These are phyloP conservation scores for Penicillium paxilli DNA, from an alignment of 495 filamentous ascomycete genomes.

Conservation along the genomic window DNA sequence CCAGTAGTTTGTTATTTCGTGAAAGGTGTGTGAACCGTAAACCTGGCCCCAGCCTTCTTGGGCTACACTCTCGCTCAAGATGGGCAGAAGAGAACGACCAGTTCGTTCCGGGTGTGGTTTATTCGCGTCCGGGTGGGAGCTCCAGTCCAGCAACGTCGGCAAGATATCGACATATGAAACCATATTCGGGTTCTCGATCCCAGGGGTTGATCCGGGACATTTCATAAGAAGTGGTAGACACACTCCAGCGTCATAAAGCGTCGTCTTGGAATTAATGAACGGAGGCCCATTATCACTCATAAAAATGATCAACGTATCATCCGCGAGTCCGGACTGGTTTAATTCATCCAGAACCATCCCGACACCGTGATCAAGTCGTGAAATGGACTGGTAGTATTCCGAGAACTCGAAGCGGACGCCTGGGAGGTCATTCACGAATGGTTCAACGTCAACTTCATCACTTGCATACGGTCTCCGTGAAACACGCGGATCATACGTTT, in stretches of 20 bases:
- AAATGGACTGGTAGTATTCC: constrained; percentile 44
- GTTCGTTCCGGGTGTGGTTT: constrained; percentile 9
- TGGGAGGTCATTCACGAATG: constrained; percentile 36
- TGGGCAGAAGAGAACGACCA: constrained; percentile 40
- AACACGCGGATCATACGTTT: constrained; percentile 16
- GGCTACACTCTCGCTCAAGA: constrained; percentile 20
- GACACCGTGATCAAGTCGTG: constrained; percentile 40
- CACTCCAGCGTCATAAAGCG: constrained; percentile 46
- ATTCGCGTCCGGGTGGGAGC: constrained; percentile 13
- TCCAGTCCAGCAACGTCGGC: constrained; percentile 43
- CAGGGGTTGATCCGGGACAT: constrained; percentile 21
- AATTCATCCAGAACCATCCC: constrained; percentile 39
- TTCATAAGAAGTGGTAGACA: constrained; percentile 43
- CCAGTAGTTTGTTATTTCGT: constrained; percentile 49
- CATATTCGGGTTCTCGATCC: constrained; percentile 40
- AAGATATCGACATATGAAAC: constrained; percentile 48
- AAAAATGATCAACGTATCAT: constrained; percentile 44
- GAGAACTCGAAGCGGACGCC: constrained; percentile 39
- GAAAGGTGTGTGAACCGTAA: constrained; percentile 52
- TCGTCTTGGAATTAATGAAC: constrained; percentile 51
- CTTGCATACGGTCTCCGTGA: constrained; percentile 12
- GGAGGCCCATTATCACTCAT: constrained; percentile 49
- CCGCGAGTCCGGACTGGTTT: constrained; percentile 21
- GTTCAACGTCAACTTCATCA: constrained; percentile 32
- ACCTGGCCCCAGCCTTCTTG: constrained; percentile 30